A percentile compares a stretch with the other conserved stretches of the same genome.
Conservation (phyloP, 768 basidiomycete species). For the Xerocomellus chrysenteron region DNA sequence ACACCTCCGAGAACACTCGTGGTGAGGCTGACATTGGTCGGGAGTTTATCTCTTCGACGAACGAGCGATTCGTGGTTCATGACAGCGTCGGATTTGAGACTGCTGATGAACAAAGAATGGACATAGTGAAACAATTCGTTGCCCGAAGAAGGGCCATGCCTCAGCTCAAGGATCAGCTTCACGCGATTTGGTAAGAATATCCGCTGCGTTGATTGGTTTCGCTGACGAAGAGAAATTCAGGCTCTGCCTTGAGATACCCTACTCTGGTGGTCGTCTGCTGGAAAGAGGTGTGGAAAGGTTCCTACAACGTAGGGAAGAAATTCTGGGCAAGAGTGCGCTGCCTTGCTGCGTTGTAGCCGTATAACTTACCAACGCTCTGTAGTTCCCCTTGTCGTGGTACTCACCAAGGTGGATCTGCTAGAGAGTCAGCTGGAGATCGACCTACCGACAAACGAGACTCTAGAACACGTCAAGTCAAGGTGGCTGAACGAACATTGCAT, state of each 20-base stretch:
- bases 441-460: not conserved
- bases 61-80: conserved; percentile 16
- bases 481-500: not conserved
- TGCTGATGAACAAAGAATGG: conserved; percentile 8
- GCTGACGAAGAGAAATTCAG: not conserved
- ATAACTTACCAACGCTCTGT: not conserved
- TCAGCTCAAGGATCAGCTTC: conserved; percentile 5
- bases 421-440: conserved; percentile 2
- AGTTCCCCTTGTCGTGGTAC: conserved; percentile 17
- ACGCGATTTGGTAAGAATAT: conserved; percentile 12
- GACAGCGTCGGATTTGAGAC: conserved; percentile 19
- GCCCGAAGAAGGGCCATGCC: conserved; percentile 1
- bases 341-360: not conserved
- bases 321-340: conserved; percentile 7
- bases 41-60: conserved; percentile 15
- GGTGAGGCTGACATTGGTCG: conserved; percentile 9
- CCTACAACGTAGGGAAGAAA: not conserved
- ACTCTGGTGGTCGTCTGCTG: conserved; percentile 14
- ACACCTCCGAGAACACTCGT: not conserved
- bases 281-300: conserved; percentile 14
- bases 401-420: conserved; percentile 16
- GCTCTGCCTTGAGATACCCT: conserved; percentile 18
- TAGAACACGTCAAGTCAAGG: not conserved
- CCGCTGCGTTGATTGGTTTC: not conserved
- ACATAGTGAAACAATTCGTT: conserved; percentile 2